phyloP scores from a whole-genome alignment of 768 basidiomycete species.

The Gautieria morchelliformis region DNA sequence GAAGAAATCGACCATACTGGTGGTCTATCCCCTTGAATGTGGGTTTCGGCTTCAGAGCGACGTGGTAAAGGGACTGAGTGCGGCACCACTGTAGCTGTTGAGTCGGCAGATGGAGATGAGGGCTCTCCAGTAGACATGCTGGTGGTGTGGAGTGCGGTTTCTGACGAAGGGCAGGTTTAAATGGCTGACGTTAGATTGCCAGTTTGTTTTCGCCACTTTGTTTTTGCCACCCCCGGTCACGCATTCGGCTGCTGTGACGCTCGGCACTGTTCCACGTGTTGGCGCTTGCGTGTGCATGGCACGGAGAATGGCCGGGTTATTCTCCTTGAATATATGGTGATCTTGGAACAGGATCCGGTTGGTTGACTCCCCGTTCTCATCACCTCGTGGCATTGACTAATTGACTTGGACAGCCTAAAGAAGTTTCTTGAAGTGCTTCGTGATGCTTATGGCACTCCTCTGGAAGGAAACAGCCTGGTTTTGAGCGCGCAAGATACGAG shows the following conservation, averaged over 20 bases:
- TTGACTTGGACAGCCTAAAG: too few relatives aligned
- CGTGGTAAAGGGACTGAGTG: background rate
- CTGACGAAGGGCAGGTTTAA: background rate
- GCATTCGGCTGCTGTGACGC: background rate
- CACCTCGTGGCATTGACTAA: too few relatives aligned
- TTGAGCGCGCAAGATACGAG: too few relatives aligned
- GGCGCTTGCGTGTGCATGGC: too few relatives aligned
- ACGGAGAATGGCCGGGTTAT: too few relatives aligned
- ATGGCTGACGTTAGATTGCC: background rate
- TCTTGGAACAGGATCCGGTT: too few relatives aligned
- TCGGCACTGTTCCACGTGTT: background rate
- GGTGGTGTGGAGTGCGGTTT: background rate
- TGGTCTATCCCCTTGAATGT: background rate
- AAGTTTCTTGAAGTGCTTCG: too few relatives aligned
- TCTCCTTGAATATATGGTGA: too few relatives aligned
- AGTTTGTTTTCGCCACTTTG: background rate
- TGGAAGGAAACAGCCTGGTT: too few relatives aligned
- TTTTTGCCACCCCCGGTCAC: too few relatives aligned
- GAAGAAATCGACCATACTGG: constrained; percentile 60
- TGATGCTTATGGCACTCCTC: too few relatives aligned
- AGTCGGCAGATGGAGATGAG: background rate
- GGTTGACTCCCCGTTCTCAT: too few relatives aligned
- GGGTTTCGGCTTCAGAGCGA: background rate
- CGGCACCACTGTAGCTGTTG: background rate
- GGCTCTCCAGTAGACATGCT: background rate